A percentile compares a stretch with the other conserved stretches of the same genome.
phyloP scores from a whole-genome alignment of 164 flowering plant species.

The Litsea cubeba region DNA sequence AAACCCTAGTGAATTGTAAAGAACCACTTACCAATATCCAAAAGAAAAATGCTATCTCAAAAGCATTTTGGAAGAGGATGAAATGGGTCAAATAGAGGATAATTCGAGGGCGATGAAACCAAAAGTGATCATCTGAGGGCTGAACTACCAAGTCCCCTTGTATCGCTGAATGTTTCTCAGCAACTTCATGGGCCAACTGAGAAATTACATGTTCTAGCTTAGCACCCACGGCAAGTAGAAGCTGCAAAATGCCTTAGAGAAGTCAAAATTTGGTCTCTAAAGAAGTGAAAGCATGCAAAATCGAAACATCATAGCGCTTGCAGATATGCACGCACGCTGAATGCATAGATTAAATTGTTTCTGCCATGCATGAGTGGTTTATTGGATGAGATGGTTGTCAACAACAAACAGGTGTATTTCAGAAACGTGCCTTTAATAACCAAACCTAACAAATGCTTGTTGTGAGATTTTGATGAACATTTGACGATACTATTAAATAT shows the following conservation, averaged over 20 bases:
- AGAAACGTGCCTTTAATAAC: not conserved
- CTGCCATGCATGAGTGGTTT: no score
- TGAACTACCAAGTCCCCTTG: slow-evolving; percentile 38
- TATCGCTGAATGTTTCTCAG: slow-evolving; percentile 20
- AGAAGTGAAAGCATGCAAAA: not conserved
- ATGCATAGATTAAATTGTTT: not conserved
- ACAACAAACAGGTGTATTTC: not conserved
- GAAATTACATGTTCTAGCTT: slow-evolving; percentile 68
- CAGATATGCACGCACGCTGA: not conserved
- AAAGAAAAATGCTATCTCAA: slow-evolving; percentile 77
- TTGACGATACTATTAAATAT: no score
- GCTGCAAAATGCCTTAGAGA: slow-evolving; percentile 28
- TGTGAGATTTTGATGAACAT: no score
- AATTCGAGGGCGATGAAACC: slow-evolving; percentile 56
- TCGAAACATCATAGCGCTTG: not conserved
- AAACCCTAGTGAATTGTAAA: no score
- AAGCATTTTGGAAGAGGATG: slow-evolving; percentile 75
- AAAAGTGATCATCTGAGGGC: slow-evolving; percentile 78
- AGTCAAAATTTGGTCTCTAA: not conserved
- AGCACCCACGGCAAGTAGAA: slow-evolving; percentile 68
- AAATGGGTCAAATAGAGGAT: slow-evolving; percentile 66
- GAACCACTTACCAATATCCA: slow-evolving; percentile 57
- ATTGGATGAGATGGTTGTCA: not conserved
- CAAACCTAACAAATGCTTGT: not conserved
- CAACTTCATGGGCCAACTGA: slow-evolving; percentile 51